Percentiles rank a stretch among this genome's conserved stretches.
These are phyloP conservation scores for Caryopteris hybrid DNA, from an alignment of 305 asterid genomes.

Conservation along the genomic window DNA sequence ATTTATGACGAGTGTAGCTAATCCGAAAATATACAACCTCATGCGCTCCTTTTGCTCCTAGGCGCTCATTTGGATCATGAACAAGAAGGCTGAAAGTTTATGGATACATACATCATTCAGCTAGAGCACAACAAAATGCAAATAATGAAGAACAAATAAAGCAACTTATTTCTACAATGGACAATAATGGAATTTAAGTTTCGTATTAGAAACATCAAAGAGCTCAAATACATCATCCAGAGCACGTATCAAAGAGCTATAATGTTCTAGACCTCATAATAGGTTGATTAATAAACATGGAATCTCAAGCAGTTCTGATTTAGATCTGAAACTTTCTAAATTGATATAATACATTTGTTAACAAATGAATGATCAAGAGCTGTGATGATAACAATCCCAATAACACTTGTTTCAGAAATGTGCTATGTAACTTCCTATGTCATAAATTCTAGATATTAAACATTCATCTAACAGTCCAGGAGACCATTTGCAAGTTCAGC, in stretches of 20 bases:
- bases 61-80: conserved; percentile 77
- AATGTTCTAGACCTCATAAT: neutral
- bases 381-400: neutral
- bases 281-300: neutral
- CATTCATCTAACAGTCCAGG: conserved; percentile 3
- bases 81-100: conserved; percentile 58
- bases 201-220: too few relatives aligned
- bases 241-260: conserved; percentile 3
- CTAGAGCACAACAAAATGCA: conserved; percentile 7
- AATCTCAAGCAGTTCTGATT: neutral
- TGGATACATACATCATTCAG: conserved; percentile 21
- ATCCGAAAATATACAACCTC: conserved; percentile 48
- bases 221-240: too few relatives aligned
- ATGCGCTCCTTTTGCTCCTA: conserved; percentile 86
- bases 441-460: conserved; percentile 11
- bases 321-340: neutral
- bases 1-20: conserved; percentile 5
- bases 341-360: neutral
- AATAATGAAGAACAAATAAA: conserved; percentile 6
- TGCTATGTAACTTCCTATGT: conserved; percentile 12
- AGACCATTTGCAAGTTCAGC: neutral
- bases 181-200: neutral
- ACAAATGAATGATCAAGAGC: neutral
- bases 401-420: neutral
- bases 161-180: neutral